Percentiles rank a stretch among this genome's conserved stretches.
Evolutionary conservation across 192 early-diverging fungal genomes (phyloP).

Genomic region (Allomyces macrogynus): DNA sequence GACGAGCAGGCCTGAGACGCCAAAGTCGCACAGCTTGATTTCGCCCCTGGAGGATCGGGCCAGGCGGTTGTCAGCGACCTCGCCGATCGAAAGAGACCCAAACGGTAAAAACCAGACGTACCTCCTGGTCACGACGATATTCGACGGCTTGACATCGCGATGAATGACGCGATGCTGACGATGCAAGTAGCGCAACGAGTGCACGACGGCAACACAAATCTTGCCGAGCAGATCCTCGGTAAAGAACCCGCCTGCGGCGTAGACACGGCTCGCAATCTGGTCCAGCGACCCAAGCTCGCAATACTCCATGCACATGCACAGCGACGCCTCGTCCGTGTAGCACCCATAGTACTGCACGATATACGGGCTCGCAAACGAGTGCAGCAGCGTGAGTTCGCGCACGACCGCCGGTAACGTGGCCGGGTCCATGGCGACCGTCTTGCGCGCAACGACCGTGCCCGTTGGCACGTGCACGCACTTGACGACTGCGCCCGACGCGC

Average conservation of each 20-base stretch:
- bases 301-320: conserved; percentile 94
- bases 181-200: conserved; percentile 68
- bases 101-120: background rate
- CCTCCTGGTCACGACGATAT: conserved; percentile 52
- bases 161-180: conserved; percentile 82
- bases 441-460: conserved; percentile 76
- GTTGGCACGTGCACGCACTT: conserved; percentile 70
- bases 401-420: conserved; percentile 19
- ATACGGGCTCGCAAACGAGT: conserved; percentile 82
- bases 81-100: too few relatives aligned
- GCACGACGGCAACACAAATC: conserved; percentile 59
- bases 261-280: background rate
- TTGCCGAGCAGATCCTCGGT: conserved; percentile 28
- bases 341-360: conserved; percentile 97
- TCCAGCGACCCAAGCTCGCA: conserved; percentile 59
- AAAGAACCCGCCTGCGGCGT: background rate
- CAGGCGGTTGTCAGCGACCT: background rate
- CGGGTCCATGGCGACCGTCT: conserved; percentile 16
- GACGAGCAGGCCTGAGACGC: conserved; percentile 73
- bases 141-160: conserved; percentile 76
- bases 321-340: conserved; percentile 53
- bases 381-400: conserved; percentile 86
- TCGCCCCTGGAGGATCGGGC: conserved; percentile 25
- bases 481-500: conserved; percentile 76
- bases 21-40: conserved; percentile 74